A percentile compares a stretch with the other conserved stretches of the same genome.
Evolutionary conservation across 768 basidiomycete genomes (phyloP).

Genomic region (Phylloporus sp.): DNA sequence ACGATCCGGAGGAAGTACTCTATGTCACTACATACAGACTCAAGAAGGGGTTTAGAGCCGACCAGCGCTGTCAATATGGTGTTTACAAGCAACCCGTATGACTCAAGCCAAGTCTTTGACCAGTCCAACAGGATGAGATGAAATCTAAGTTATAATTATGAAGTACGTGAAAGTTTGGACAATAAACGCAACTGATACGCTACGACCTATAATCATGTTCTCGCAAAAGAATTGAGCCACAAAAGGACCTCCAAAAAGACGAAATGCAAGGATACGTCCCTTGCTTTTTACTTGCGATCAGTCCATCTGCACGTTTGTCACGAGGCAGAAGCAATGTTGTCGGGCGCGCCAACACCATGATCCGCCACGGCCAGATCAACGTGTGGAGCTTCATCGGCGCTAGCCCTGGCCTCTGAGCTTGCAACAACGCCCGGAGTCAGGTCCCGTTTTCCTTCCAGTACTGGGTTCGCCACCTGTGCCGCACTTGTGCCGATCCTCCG

Average conservation of each 20-base stretch:
- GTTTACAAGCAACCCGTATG: too few relatives aligned
- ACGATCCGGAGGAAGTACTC: too few relatives aligned
- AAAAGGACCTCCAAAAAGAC: background rate
- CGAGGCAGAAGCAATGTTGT: background rate
- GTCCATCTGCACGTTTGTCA: constrained; percentile 11
- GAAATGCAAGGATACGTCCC: background rate
- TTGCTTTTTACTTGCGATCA: too few relatives aligned
- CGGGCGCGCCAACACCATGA: background rate
- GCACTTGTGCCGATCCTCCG: background rate
- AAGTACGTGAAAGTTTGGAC: background rate
- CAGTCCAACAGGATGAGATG: background rate
- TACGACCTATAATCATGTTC: background rate
- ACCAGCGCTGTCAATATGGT: too few relatives aligned
- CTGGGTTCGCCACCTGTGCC: background rate
- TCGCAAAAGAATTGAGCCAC: background rate
- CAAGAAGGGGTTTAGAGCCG: too few relatives aligned
- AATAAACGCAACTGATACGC: background rate
- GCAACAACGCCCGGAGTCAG: background rate
- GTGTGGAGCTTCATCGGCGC: background rate
- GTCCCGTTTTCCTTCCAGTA: background rate
- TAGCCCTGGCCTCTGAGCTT: background rate
- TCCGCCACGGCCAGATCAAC: background rate
- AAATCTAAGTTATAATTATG: background rate
- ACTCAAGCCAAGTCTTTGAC: too few relatives aligned
- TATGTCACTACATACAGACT: too few relatives aligned